Conservation (phyloP, 2,329 filamentous ascomycete genomes). For the Ophiocordyceps robertsii region DNA sequence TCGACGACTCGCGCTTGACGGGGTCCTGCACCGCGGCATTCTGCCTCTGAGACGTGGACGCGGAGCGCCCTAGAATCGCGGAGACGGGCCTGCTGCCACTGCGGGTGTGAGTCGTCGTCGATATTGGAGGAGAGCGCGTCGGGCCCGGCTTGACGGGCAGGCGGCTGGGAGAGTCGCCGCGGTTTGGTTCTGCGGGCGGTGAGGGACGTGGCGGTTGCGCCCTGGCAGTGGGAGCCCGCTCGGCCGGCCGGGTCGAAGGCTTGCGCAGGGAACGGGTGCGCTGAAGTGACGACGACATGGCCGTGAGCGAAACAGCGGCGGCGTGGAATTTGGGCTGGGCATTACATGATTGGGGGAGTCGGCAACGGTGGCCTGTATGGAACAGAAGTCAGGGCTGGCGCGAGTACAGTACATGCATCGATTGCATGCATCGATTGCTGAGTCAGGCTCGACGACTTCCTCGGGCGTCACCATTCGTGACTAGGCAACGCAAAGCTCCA, state of each 20-base stretch:
- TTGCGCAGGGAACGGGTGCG: conserved; percentile 35
- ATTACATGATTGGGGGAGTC: too few relatives aligned
- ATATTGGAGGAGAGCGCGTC: conserved; percentile 16
- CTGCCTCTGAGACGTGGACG: conserved; percentile 7
- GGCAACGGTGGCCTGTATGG: too few relatives aligned
- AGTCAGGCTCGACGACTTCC: too few relatives aligned
- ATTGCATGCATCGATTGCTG: too few relatives aligned
- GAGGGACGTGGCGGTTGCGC: conserved; percentile 1
- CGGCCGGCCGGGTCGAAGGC: background rate
- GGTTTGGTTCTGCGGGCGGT: conserved; percentile 10
- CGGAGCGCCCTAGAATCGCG: conserved; percentile 6
- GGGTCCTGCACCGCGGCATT: conserved; percentile 2
- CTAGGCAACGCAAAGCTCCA: too few relatives aligned
- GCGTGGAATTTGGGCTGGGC: too few relatives aligned
- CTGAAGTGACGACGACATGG: conserved; percentile 28
- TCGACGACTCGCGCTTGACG: conserved; percentile 9
- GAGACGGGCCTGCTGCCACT: conserved; percentile 4
- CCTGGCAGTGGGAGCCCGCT: too few relatives aligned
- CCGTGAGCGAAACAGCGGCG: background rate
- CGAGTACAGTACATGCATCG: too few relatives aligned
- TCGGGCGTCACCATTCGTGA: too few relatives aligned
- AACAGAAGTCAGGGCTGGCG: too few relatives aligned
- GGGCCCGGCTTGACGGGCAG: conserved; percentile 31
- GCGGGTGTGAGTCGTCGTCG: background rate
- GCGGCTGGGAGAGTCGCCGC: conserved; percentile 33